These are phyloP conservation scores for Phytophthora litchii DNA, from an alignment of 352 stramenopile species.

Conservation along the genomic window DNA sequence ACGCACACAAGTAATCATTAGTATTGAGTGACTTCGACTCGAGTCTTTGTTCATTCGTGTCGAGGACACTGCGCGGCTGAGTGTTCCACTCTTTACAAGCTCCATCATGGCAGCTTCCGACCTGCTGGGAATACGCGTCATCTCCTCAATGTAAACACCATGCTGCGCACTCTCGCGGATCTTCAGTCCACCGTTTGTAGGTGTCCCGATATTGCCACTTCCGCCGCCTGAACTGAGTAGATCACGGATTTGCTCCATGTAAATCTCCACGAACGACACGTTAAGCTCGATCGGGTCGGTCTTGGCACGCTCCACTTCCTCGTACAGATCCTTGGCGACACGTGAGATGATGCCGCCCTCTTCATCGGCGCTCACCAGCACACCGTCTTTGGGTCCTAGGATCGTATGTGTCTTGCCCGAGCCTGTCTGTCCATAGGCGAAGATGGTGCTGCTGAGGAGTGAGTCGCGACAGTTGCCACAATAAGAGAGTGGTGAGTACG, in stretches of 20 bases:
- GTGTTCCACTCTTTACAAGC: slow-evolving; percentile 59
- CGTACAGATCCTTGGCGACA: slow-evolving; percentile 58
- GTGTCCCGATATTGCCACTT: slow-evolving; percentile 20
- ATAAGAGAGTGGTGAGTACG: neutral
- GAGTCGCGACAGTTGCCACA: neutral
- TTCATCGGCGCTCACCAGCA: slow-evolving; percentile 59
- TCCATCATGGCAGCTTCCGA: slow-evolving; percentile 63
- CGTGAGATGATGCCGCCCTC: slow-evolving; percentile 72
- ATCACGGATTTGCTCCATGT: slow-evolving; percentile 89
- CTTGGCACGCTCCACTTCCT: slow-evolving; percentile 35
- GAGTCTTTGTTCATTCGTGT: slow-evolving; percentile 93
- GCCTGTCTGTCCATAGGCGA: slow-evolving; percentile 91
- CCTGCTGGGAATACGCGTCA: slow-evolving; percentile 50
- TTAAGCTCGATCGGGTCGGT: slow-evolving; percentile 52
- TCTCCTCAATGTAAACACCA: slow-evolving; percentile 81
- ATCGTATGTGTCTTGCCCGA: slow-evolving; percentile 93
- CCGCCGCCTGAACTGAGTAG: slow-evolving; percentile 41
- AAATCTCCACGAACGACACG: slow-evolving; percentile 88
- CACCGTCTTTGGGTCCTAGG: slow-evolving; percentile 66
- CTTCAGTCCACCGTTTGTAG: slow-evolving; percentile 53
- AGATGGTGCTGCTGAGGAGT: slow-evolving; percentile 65
- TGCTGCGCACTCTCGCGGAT: slow-evolving; percentile 73
- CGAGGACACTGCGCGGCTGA: slow-evolving; percentile 67
- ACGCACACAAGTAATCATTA: slow-evolving; percentile 63
- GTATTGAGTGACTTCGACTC: slow-evolving; percentile 76